Conservation (phyloP, 306 rosid genomes). For the Canavalia gladiata region DNA sequence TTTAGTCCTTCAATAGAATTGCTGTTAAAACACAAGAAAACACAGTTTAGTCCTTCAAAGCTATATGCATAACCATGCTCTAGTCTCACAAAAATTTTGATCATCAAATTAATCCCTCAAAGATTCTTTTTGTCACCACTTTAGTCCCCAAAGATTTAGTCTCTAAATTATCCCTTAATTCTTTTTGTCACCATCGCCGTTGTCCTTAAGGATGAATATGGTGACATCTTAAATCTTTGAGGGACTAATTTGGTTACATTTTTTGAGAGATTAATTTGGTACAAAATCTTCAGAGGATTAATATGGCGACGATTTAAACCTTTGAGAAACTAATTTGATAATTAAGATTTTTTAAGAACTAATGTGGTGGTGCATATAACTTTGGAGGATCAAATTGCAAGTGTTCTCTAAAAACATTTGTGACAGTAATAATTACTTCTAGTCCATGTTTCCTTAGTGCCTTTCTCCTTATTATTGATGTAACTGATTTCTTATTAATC, state of each 20-base stretch:
- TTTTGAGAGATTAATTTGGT: not conserved
- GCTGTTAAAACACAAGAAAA: not conserved
- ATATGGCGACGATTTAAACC: not conserved
- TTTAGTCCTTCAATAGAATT: not conserved
- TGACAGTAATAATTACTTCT: not conserved
- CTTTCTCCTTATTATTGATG: constrained; percentile 2
- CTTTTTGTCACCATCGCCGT: not conserved
- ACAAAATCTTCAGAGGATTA: not conserved
- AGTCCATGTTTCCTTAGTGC: not conserved
- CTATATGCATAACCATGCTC: no score
- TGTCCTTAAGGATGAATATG: not conserved
- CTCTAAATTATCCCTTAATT: not conserved
- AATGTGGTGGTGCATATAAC: not conserved
- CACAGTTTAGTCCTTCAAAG: no score
- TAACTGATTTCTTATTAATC: not conserved
- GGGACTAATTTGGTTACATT: not conserved
- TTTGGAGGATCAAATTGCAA: not conserved
- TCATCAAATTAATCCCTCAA: not conserved
- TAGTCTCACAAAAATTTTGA: not conserved
- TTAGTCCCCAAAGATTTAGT: not conserved
- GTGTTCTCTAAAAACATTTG: not conserved
- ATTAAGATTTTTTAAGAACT: not conserved
- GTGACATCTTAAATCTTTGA: not conserved
- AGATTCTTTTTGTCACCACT: not conserved
- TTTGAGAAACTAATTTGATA: not conserved